Percentiles rank a stretch among this genome's conserved stretches.
Conservation (phyloP, 768 basidiomycete genomes). For the Chalciporus piperatus region DNA sequence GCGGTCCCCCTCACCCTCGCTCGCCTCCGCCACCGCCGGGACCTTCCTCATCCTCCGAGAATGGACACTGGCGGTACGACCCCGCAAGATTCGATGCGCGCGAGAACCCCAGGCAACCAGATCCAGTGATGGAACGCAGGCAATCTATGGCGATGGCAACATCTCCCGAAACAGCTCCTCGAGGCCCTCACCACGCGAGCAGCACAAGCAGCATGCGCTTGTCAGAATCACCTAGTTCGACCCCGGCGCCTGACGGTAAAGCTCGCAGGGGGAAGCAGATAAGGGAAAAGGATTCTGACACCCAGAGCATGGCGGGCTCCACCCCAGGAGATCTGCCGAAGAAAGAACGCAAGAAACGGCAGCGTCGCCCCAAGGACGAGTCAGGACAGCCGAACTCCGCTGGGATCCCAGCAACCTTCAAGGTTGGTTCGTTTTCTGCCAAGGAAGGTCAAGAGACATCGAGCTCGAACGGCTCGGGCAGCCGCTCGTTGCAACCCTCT, state of each 20-base stretch:
- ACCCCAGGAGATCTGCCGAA: conserved; percentile 43
- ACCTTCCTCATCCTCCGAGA: conserved; percentile 40
- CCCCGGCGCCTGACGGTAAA: conserved; percentile 43
- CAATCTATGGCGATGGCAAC: conserved; percentile 39
- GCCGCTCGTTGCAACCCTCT: conserved; percentile 67
- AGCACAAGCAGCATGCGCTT: conserved; percentile 37
- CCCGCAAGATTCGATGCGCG: conserved; percentile 51
- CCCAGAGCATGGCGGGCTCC: conserved; percentile 30
- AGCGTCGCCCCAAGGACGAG: conserved; percentile 44
- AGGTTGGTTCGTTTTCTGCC: conserved; percentile 32
- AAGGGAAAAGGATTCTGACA: conserved; percentile 50
- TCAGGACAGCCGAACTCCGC: conserved; percentile 28
- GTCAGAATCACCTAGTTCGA: conserved; percentile 60
- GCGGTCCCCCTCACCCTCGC: conserved; percentile 28
- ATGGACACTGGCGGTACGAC: conserved; percentile 56
- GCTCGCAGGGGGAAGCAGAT: conserved; percentile 41
- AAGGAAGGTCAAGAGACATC: conserved; percentile 57
- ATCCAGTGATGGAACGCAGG: conserved; percentile 28
- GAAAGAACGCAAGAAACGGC: conserved; percentile 56
- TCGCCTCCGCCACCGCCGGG: conserved; percentile 32
- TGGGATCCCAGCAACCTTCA: conserved; percentile 33
- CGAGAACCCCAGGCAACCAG: conserved; percentile 36
- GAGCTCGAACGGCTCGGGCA: conserved; percentile 64
- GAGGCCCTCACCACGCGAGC: conserved; percentile 28
- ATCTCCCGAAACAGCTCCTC: conserved; percentile 43